phyloP scores from a whole-genome alignment of 129 eudicot species.

The Ambrosia trifida region DNA sequence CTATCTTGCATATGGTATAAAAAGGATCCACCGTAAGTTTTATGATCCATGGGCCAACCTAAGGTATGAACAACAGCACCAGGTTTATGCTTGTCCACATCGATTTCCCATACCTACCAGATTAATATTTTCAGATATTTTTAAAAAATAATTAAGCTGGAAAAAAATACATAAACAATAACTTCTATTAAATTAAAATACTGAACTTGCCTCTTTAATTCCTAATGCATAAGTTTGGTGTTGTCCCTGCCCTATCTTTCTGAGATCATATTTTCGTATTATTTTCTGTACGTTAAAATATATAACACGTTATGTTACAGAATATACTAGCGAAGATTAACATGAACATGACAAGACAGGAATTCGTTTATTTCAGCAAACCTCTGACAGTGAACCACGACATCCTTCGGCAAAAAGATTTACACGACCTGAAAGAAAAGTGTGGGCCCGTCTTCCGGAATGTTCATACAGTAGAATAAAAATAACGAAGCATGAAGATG shows the following conservation, averaged over 20 bases:
- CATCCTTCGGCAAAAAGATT: slow-evolving; percentile 96
- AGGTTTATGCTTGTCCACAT: slow-evolving; percentile 68
- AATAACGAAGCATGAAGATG: not conserved
- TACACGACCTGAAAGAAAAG: slow-evolving; percentile 53
- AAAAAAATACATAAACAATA: slow-evolving; percentile 4
- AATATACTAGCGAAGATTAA: slow-evolving; percentile 1
- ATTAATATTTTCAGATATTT: slow-evolving; percentile 10
- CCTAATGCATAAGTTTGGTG: slow-evolving; percentile 98
- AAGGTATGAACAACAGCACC: slow-evolving; percentile 89
- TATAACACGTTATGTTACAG: not conserved
- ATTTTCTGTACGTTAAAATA: slow-evolving; percentile 50
- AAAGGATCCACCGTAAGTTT: slow-evolving; percentile 96
- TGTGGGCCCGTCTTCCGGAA: slow-evolving; percentile 12
- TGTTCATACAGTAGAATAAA: not conserved
- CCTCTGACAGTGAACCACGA: slow-evolving; percentile 99
- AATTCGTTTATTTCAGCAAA: slow-evolving; percentile 28
- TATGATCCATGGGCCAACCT: slow-evolving; percentile 96
- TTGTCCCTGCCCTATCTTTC: slow-evolving; percentile 84
- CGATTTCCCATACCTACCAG: slow-evolving; percentile 88
- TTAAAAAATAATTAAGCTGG: not conserved
- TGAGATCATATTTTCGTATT: slow-evolving; percentile 63
- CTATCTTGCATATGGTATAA: slow-evolving; percentile 95
- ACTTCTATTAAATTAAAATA: not conserved
- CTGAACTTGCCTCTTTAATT: slow-evolving; percentile 78
- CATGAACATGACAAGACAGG: slow-evolving; percentile 15